Base-by-base conservation (phyloP, 2,329 filamentous ascomycete species). In the Emydomyces testavorans region DNA sequence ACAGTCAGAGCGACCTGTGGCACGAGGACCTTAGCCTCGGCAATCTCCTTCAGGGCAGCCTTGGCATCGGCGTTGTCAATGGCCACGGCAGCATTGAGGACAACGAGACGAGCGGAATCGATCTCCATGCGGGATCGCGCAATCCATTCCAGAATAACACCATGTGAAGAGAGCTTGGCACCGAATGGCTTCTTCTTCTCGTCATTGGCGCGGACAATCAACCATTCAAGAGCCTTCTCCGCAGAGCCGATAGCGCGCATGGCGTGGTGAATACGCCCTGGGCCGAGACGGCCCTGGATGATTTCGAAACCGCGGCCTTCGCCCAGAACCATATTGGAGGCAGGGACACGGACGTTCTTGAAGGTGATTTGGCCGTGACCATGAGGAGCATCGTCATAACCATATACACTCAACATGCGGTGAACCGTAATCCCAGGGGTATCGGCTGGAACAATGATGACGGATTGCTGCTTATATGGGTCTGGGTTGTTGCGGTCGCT, bases 321-420 rank as follows among this genome's bases (percentile, higher is more conserved):
- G 52, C 92, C 90, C 2, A 98, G 82, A 8, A 96, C 84, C 61
- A 98, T 82, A 71, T 85, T 92, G 59, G 73, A 71, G 26, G 74
- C 79, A 6, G 90, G 90, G 0, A 98, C 85, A 50, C 90, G 84
- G 53, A 96, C 92, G 63, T 96, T 83, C 50, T 81, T 75, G 70
- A 98, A 96, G 29, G 73, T 78, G 62, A 98, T 80, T 67, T 98
- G 90, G 37, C 88, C 92, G 70, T 98, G 92, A 48, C 92, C 92
- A 66, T 98, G 92, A 2, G 92, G 92, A n/a, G 92, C 92, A 59
- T 98, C 92, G 65, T 96, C 92, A 69, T 88, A 96, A 50, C 92
- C 92, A 67, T 93, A 94, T 55, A 96, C 90, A 43, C 76, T 83
- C 48, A 98, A 74, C 86, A 95, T 94, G 57, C 92, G 82, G 68